phyloP scores from a whole-genome alignment of 352 stramenopile species.

The Globisporangium orthogonon region DNA sequence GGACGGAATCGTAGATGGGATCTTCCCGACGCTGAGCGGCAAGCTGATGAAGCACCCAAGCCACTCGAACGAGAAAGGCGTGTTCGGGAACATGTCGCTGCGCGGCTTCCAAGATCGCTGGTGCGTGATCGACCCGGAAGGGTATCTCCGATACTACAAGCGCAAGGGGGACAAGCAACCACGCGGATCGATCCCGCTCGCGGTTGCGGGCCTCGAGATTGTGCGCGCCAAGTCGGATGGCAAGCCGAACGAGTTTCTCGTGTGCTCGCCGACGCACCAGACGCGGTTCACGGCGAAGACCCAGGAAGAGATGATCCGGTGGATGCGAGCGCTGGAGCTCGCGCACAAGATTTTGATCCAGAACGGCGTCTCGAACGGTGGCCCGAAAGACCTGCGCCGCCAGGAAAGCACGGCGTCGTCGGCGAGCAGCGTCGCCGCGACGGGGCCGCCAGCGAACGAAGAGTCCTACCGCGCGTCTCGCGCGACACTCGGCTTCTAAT shows the following conservation, averaged over 20 bases:
- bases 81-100: slow-evolving; percentile 77
- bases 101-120: slow-evolving; percentile 67
- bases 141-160: slow-evolving; percentile 76
- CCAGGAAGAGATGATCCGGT: slow-evolving; percentile 61
- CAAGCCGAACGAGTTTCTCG: slow-evolving; percentile 73
- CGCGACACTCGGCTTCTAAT: slow-evolving; percentile 65
- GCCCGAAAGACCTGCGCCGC: slow-evolving; percentile 10
- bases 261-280: slow-evolving; percentile 69
- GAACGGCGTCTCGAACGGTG: slow-evolving; percentile 23
- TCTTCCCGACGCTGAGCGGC: slow-evolving; percentile 40
- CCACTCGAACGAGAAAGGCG: slow-evolving; percentile 69
- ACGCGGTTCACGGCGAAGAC: slow-evolving; percentile 70
- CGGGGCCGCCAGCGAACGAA: slow-evolving; percentile 8
- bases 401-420: slow-evolving; percentile 22
- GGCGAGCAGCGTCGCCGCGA: not conserved
- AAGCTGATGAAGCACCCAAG: slow-evolving; percentile 71
- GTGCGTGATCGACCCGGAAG: slow-evolving; percentile 60
- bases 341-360: slow-evolving; percentile 51
- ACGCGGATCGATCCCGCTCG: slow-evolving; percentile 58
- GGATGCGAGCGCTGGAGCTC: slow-evolving; percentile 53
- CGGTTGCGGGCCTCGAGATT: slow-evolving; percentile 62
- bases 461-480: slow-evolving; percentile 34
- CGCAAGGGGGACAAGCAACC: slow-evolving; percentile 68
- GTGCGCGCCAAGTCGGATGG: slow-evolving; percentile 58
- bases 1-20: slow-evolving; percentile 14